A percentile compares a stretch with the other conserved stretches of the same genome.
Evolutionary conservation across 768 basidiomycete genomes (phyloP).

Genomic region (Suillus bovinus): DNA sequence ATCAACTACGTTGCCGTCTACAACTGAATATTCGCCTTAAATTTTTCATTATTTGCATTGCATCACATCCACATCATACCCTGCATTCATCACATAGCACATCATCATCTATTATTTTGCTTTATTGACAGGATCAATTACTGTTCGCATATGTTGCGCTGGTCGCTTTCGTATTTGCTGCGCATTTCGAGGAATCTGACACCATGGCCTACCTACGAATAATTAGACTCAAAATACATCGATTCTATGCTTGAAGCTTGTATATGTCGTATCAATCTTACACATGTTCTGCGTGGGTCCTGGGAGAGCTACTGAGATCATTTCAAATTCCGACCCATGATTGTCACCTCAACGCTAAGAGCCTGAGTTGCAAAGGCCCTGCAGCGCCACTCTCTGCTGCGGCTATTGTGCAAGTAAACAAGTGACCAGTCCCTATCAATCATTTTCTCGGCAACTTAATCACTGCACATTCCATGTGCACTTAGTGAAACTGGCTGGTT

Average conservation of each 20-base stretch:
- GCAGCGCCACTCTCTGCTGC: too few species aligned
- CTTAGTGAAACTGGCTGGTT: not conserved
- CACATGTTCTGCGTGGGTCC: not conserved
- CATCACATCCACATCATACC: not conserved
- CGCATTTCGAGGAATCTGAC: constrained; percentile 8
- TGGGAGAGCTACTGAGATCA: not conserved
- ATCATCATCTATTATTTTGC: not conserved
- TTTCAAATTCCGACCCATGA: not conserved
- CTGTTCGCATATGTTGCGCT: constrained; percentile 4
- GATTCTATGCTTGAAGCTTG: not conserved
- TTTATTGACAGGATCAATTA: not conserved
- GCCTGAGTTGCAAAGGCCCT: too few species aligned
- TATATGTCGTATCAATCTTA: not conserved
- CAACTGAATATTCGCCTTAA: constrained; percentile 25
- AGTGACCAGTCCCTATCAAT: not conserved
- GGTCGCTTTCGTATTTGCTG: constrained; percentile 9
- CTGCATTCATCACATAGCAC: constrained; percentile 3
- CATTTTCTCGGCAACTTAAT: not conserved
- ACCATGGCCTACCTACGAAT: not conserved
- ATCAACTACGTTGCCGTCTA: constrained; percentile 60
- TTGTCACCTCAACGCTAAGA: not conserved
- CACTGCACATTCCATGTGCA: not conserved
- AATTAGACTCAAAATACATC: not conserved
- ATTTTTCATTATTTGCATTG: not conserved
- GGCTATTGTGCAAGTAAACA: not conserved